Evolutionary conservation across 495 filamentous ascomycete genomes (phyloP), one percentile per base, ranked within the genome.

Genomic region (Neurospora cerealis): DNA sequence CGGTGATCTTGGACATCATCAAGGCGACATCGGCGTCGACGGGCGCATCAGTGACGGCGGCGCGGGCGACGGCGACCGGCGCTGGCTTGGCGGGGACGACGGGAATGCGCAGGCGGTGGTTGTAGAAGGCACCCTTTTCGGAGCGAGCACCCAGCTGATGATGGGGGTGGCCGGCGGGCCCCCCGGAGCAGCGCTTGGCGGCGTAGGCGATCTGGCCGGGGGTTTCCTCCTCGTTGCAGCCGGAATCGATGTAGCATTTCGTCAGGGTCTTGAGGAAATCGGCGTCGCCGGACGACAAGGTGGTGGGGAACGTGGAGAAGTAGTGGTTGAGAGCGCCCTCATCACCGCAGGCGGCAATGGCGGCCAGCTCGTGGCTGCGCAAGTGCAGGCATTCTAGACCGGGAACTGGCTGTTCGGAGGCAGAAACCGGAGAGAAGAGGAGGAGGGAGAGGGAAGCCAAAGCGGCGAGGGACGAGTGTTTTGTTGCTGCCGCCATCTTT

Each of bases 221-320:
- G 70, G 60, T 75, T 71, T 39, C 80, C 76, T 79, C 83, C 83
- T 42, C 72, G 77, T 40, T 77, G 80, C 85, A 86, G 36, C 82
- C 83, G 37, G 80, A 81, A 69, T 79, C 74, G 32, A 72, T 48
- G 75, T 84, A 85, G 74, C 84, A 85, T 17, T 69, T 75, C 71
- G 84, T 81, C 37, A 85, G 73, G 28, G 54, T 34, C 44, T 81
- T 77, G 10, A 70, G 70, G 24, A 71, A 54, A 32, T 75, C 71
- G 69, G 80, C 73, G 73, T 75, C 70, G 48, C 62, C 71, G 62
- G 74, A 69, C 5, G 62, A 71, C 39, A 62, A 28, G 6, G 41
- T 32, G 69, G 70, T 13, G 0, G 79, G 69, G n/a, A 77, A 71
- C n/a, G 75, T 71, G 13, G 79, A 79, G 77, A 85, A 80, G 71